Evolutionary conservation across 108 stramenopile genomes (phyloP).

Genomic region (Aurantiochytrium sp.): DNA sequence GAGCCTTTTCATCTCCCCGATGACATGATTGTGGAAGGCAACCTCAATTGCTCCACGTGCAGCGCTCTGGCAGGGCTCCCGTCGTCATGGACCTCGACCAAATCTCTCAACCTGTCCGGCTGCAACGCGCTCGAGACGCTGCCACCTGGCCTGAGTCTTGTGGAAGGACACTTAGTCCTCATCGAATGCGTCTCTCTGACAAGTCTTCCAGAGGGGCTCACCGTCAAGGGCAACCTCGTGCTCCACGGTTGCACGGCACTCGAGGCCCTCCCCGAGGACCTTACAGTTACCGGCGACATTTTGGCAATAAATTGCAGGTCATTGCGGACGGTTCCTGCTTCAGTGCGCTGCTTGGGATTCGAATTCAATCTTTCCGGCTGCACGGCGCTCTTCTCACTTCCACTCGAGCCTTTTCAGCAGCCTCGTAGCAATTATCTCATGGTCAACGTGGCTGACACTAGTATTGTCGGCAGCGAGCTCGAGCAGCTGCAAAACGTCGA

Average conservation of each 20-base stretch:
- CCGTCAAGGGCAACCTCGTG: neutral
- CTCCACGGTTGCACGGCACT: neutral
- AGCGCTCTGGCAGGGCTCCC: neutral
- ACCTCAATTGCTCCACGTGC: neutral
- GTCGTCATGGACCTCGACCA: neutral
- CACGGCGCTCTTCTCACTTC: neutral
- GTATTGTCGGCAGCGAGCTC: neutral
- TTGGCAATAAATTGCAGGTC: neutral
- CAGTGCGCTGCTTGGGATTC: neutral
- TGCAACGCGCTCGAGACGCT: neutral
- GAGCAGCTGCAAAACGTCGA: neutral
- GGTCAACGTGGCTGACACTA: neutral
- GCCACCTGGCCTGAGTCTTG: neutral
- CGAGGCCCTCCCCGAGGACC: neutral
- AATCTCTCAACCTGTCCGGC: neutral
- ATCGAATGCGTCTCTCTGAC: neutral
- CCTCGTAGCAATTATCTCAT: neutral
- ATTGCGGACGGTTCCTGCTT: neutral
- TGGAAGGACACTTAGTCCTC: neutral
- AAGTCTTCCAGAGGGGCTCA: neutral
- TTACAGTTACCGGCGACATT: neutral
- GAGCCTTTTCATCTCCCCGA: neutral
- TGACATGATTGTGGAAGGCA: neutral
- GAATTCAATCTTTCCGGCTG: neutral
- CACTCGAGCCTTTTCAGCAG: neutral